Conservation (phyloP, 1,284 basidiomycete genomes). For the Hemileia vastatrix region DNA sequence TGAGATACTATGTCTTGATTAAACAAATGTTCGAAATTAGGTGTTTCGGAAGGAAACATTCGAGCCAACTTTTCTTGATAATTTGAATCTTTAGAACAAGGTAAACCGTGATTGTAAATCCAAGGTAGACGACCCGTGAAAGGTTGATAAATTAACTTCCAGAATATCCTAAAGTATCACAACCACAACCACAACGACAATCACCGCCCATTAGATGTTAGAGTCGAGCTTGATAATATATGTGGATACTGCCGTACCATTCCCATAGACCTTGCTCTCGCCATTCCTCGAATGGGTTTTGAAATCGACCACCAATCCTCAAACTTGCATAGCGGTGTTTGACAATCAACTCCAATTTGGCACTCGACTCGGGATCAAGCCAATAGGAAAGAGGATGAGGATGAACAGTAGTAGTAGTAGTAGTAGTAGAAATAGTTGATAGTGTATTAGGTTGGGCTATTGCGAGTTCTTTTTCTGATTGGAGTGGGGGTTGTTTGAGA, state of each 20-base stretch:
- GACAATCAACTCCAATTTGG: background rate
- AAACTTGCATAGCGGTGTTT: background rate
- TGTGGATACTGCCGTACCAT: constrained; percentile 11
- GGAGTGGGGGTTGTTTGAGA: too few species aligned
- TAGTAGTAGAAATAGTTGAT: too few species aligned
- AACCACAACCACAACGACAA: constrained; percentile 32
- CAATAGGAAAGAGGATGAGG: background rate
- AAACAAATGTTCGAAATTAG: constrained; percentile 42
- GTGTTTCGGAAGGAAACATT: constrained; percentile 41
- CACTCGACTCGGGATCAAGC: background rate
- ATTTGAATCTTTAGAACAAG: constrained; percentile 29
- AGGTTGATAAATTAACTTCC: constrained; percentile 32
- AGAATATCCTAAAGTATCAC: constrained; percentile 25
- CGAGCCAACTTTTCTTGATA: constrained; percentile 36
- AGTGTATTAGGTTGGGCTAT: background rate
- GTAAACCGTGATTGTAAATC: constrained; percentile 32
- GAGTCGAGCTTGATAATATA: background rate
- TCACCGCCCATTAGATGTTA: background rate
- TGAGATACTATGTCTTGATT: constrained; percentile 28
- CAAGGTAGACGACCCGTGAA: constrained; percentile 8
- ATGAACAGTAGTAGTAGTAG: background rate
- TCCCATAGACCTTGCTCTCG: constrained; percentile 48
- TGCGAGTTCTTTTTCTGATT: background rate
- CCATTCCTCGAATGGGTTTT: constrained; percentile 50
- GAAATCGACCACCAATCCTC: constrained; percentile 1